A percentile compares a stretch with the other conserved stretches of the same genome.
These are phyloP conservation scores for Ceratobasidium sp. DNA, from an alignment of 1,284 basidiomycete genomes.

Conservation along the genomic window DNA sequence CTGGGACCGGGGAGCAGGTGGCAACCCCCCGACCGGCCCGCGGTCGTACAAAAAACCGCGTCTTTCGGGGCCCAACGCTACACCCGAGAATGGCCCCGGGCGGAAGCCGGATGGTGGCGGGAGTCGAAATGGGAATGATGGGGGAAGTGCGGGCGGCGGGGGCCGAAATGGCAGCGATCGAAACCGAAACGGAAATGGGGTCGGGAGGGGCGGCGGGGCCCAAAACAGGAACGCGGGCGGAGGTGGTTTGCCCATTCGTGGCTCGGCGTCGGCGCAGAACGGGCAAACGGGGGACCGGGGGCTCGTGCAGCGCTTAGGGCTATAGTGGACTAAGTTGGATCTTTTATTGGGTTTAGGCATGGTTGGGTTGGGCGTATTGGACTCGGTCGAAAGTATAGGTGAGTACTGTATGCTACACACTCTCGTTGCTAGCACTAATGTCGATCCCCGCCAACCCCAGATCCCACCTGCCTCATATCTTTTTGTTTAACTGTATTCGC, in stretches of 20 bases:
- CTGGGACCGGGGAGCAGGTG: conserved; percentile 37
- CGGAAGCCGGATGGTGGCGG: conserved; percentile 30
- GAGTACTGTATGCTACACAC: conserved; percentile 1
- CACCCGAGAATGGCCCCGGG: background rate
- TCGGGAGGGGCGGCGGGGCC: conserved; percentile 12
- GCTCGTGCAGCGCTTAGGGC: conserved; percentile 35
- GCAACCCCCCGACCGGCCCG: conserved; percentile 72
- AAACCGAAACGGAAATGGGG: conserved; percentile 17
- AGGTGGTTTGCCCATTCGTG: conserved; percentile 28
- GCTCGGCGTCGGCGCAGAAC: conserved; percentile 29
- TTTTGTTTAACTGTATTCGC: conserved; percentile 6
- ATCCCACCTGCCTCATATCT: conserved; percentile 13
- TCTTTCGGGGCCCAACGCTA: conserved; percentile 56
- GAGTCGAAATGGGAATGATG: conserved; percentile 24
- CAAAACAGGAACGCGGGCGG: conserved; percentile 1
- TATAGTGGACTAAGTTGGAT: conserved; percentile 5
- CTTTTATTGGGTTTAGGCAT: conserved; percentile 16
- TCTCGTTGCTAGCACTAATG: background rate
- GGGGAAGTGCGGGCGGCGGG: background rate
- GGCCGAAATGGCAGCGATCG: conserved; percentile 30
- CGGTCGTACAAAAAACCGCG: conserved; percentile 80
- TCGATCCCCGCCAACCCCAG: background rate
- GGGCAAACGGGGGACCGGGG: conserved; percentile 37
- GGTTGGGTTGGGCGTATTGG: conserved; percentile 23
- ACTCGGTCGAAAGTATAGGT: conserved; percentile 10